Evolutionary conservation across 2,329 filamentous ascomycete species (phyloP), one percentile per base, ranked within the genome.

Genomic region (Zalaria obscura): DNA sequence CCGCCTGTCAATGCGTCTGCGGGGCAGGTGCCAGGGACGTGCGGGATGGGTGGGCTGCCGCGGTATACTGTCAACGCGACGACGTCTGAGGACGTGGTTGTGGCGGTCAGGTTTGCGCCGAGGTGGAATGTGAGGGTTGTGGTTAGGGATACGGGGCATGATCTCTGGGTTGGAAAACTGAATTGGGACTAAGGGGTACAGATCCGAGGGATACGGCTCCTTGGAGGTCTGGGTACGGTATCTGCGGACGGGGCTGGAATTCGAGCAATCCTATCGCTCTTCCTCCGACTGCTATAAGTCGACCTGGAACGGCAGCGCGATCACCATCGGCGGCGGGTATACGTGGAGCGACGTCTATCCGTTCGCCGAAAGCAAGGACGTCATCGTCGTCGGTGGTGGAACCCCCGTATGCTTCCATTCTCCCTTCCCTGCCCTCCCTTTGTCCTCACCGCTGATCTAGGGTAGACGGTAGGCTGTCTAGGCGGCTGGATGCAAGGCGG

Each of bases 401-500:
- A 68, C 66, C 32, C 67, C 66, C 1, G 18, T 18, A 18, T 18
- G 18, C 18, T 18, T 18, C 18, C 18, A 18, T 18, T 18, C 18
- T 18, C 18, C 18, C 18, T 18, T 18, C 18, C 18, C 18, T 18
- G 18, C 18, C 18, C 18, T 18, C 18, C 18, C 18, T 18, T 18
- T 18, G 18, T 18, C 18, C 18, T 18, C 18, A 18, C 18, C 18
- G 18, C 18, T 18, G 18, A 18, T 18, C 18, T 18, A 18, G 18
- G 18, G 18, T 18, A 18, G 18, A 71, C 68, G 0, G 75, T 80
- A 4, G 75, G 75, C 1, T 48, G 75, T 5, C 68, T 71, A 0
- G 77, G 76, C 10, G 76, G 76, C 1, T 80, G 72, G 49, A 68
- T 63, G 3, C 72, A 76, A 52, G 75, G 75, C 4, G 77, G 74